phyloP scores from a whole-genome alignment of 352 stramenopile genomes.

The Saprolegnia diclina region DNA sequence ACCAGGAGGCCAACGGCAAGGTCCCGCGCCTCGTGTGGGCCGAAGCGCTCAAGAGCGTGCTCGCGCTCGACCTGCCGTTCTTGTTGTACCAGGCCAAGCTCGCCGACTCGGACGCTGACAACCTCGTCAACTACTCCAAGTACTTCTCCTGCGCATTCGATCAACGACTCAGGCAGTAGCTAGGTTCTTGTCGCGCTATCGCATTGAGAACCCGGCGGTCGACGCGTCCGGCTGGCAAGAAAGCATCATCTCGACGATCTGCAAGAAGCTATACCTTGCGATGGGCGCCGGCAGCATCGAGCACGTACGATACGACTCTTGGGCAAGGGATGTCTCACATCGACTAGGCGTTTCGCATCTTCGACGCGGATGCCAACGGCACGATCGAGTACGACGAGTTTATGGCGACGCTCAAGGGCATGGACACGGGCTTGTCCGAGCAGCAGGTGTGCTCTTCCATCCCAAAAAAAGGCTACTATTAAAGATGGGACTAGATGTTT shows the following conservation, averaged over 20 bases:
- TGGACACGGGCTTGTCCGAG: slow-evolving; percentile 89
- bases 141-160: not conserved
- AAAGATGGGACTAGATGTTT: slow-evolving; percentile 50
- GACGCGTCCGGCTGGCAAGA: slow-evolving; percentile 87
- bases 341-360: slow-evolving; percentile 78
- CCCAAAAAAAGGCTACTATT: not conserved
- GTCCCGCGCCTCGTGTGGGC: slow-evolving; percentile 86
- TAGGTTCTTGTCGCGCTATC: slow-evolving; percentile 82
- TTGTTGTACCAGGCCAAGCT: slow-evolving; percentile 86
- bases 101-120: slow-evolving; percentile 75
- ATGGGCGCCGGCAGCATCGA: slow-evolving; percentile 87
- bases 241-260: slow-evolving; percentile 86
- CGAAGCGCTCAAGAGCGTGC: slow-evolving; percentile 85
- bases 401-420: slow-evolving; percentile 82
- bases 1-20: slow-evolving; percentile 82
- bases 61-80: slow-evolving; percentile 89
- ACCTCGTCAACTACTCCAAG: slow-evolving; percentile 88
- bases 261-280: slow-evolving; percentile 88
- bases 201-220: slow-evolving; percentile 84
- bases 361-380: slow-evolving; percentile 85
- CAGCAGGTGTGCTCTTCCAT: slow-evolving; percentile 38
- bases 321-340: not conserved
- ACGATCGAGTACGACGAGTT: slow-evolving; percentile 94
- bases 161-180: not conserved
- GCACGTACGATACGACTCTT: slow-evolving; percentile 28